phyloP scores from a whole-genome alignment of 805 yeast species.

The Myxozyma udenii region DNA sequence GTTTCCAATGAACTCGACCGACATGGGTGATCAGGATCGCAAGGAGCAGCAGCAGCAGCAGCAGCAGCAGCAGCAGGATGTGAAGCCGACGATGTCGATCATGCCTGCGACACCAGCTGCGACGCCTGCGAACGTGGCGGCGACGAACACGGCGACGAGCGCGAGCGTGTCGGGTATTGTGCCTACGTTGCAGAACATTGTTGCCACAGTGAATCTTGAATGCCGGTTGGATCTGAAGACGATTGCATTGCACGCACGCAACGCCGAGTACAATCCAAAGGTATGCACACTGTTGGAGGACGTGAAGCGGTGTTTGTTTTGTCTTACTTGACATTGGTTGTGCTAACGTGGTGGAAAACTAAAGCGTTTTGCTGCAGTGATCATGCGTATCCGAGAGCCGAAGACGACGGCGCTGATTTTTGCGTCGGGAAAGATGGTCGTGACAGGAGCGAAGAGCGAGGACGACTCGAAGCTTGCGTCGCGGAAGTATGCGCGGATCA shows the following conservation, averaged over 20 bases:
- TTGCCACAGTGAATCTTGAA: slow-evolving; percentile 94
- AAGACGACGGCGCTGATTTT: slow-evolving; percentile 96
- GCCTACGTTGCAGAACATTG: slow-evolving; percentile 87
- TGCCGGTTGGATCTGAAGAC: slow-evolving; percentile 95
- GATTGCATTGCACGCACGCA: slow-evolving; percentile 96
- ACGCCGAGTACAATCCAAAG: slow-evolving; percentile 97
- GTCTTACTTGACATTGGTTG: too few relatives aligned
- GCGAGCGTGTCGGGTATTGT: slow-evolving; percentile 91
- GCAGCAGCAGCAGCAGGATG: slow-evolving; percentile 25
- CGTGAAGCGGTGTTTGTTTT: not conserved
- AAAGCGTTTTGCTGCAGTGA: slow-evolving; percentile 94
- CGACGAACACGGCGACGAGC: slow-evolving; percentile 41
- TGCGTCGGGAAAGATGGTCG: slow-evolving; percentile 99
- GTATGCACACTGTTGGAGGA: slow-evolving; percentile 9
- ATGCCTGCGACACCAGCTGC: slow-evolving; percentile 24
- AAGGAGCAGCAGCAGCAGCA: slow-evolving; percentile 20
- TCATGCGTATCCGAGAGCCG: slow-evolving; percentile 98
- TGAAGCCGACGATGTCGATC: slow-evolving; percentile 26
- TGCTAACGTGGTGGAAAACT: not conserved
- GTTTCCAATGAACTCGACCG: slow-evolving; percentile 54
- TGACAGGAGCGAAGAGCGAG: slow-evolving; percentile 98
- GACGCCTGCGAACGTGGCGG: slow-evolving; percentile 16
- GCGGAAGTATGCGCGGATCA: slow-evolving; percentile 95
- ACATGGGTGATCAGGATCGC: slow-evolving; percentile 16
- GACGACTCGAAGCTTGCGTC: slow-evolving; percentile 98